Conservation (phyloP, 345 rosid species). For the Eucalyptus marginata region DNA sequence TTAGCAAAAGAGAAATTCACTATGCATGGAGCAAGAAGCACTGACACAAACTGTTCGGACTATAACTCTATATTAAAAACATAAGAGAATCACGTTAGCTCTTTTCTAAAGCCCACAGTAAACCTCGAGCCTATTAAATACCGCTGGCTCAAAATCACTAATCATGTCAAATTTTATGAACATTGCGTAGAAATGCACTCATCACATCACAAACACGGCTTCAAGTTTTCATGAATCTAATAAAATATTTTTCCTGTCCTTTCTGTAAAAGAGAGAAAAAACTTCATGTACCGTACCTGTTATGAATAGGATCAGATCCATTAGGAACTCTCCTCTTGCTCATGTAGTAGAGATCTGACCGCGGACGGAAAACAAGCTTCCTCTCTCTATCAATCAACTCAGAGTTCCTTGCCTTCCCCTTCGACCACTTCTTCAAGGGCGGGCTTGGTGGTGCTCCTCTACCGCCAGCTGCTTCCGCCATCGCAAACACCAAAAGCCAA, state of each 20-base stretch:
- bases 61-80: background rate
- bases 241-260: background rate
- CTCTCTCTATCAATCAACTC: background rate
- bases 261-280: background rate
- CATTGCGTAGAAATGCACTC: background rate
- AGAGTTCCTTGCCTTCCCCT: background rate
- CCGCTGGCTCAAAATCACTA: background rate
- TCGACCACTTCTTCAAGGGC: background rate
- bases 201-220: background rate
- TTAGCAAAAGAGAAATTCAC: background rate
- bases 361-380: slow-evolving; percentile 1
- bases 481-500: slow-evolving; percentile 18
- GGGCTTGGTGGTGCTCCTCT: background rate
- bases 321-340: slow-evolving; percentile 85
- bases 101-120: background rate
- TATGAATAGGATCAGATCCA: slow-evolving; percentile 96
- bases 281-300: slow-evolving; percentile 35
- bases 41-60: background rate
- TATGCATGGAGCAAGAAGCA: background rate
- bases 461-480: slow-evolving; percentile 4
- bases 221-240: background rate
- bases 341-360: slow-evolving; percentile 39
- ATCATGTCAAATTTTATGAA: background rate
- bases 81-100: background rate
- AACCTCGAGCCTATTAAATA: background rate